Base-by-base conservation (phyloP, 1,139 yeast species). In the Diutina pseudorugosa region DNA sequence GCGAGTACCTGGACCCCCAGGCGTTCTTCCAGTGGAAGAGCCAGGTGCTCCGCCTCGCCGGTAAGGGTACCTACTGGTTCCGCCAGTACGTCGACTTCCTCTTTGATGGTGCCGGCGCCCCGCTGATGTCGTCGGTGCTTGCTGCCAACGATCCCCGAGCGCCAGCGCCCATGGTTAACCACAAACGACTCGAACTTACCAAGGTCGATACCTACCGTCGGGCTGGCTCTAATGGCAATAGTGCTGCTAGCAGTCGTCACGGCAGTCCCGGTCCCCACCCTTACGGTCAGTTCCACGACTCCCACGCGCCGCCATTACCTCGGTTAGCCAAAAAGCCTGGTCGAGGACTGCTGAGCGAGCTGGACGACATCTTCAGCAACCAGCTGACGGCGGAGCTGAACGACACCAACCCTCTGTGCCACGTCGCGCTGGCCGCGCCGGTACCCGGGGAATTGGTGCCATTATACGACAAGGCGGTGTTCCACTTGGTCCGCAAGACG, bases 1-100 rank as follows among this genome's bases (percentile, higher is more conserved):
- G 27, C 27, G 49, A 45, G 18, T 27, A 25, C 21, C 23, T 25
- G 14, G 49, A 45, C 40, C 8, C 49, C 12, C 12, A 27, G 6
- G 12, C 12, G 12, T 45, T 45, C 11, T 45, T 21, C 19, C 18
- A n/a, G n/a, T 45, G 49, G 49, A 45, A 45, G 40, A n/a, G 23
- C n/a, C 41, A 25, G 27, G 25, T 45, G 27, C 27, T 45, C 8
- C 27, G 27, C 9, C 20, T 23, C 8, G 30, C 49, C 7, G 36
- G 36, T 12, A 25, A 27, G n/a, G 40, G 36, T 1, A 45, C 49
- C 14, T 45, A 8, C 21, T 45, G 49, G 49, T 45, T 45, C 49
- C 49, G 49, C n/a, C 49, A 45, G n/a, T 45, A 45, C 23, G n/a
- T 45, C n/a, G 49, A 45, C 11, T 45, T 8, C 9, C 23, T 45